phyloP scores from a whole-genome alignment of 2,329 filamentous ascomycete species.

The Cercospora zeae-maydis region DNA sequence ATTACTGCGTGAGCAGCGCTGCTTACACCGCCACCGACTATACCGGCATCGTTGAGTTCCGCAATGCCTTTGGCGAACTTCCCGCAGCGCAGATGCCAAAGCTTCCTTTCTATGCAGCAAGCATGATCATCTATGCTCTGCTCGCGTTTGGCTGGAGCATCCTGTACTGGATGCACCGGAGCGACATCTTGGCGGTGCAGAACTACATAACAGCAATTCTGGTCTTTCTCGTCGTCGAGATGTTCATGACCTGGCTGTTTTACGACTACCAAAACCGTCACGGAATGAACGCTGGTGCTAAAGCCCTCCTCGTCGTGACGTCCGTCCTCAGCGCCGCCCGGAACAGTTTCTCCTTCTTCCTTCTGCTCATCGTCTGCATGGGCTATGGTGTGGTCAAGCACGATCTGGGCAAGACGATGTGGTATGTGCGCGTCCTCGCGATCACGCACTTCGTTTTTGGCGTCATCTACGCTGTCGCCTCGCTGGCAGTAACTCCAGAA shows the following conservation, averaged over 20 bases:
- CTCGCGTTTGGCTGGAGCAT: conserved; percentile 88
- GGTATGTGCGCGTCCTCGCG: conserved; percentile 85
- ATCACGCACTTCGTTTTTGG: conserved; percentile 93
- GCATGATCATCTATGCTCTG: conserved; percentile 89
- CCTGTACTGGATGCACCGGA: conserved; percentile 88
- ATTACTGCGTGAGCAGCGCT: conserved; percentile 87
- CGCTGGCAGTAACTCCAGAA: conserved; percentile 83
- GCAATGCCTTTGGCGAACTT: conserved; percentile 94
- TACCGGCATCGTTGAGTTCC: conserved; percentile 79
- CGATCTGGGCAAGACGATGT: conserved; percentile 87
- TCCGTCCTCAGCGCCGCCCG: conserved; percentile 87
- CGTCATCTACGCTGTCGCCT: conserved; percentile 86
- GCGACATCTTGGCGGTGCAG: conserved; percentile 92
- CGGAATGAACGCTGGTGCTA: conserved; percentile 77
- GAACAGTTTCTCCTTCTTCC: conserved; percentile 98
- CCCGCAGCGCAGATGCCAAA: conserved; percentile 95
- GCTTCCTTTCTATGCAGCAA: conserved; percentile 90
- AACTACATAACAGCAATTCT: conserved; percentile 99
- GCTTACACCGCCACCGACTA: conserved; percentile 67
- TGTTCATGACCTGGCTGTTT: conserved; percentile 98
- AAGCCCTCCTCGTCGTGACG: conserved; percentile 85
- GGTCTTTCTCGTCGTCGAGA: conserved; percentile 89
- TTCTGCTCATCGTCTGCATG: conserved; percentile 98
- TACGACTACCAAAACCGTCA: conserved; percentile 95
- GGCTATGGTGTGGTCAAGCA: conserved; percentile 97